Conservation (phyloP, 371 early-diverging fungal species). For the Mucor mucedo region DNA sequence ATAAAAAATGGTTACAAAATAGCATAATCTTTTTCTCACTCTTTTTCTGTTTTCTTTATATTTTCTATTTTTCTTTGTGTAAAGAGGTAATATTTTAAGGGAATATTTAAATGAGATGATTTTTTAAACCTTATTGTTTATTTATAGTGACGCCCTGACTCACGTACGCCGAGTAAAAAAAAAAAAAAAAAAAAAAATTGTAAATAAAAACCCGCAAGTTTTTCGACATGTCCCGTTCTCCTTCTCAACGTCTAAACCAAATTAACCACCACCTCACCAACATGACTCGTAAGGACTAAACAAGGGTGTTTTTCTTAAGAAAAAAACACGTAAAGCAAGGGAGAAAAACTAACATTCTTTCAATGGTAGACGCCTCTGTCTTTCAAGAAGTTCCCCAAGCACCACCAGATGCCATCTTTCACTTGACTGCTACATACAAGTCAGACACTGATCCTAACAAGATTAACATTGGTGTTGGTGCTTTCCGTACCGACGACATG, state of each 20-base stretch:
- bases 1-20: no score
- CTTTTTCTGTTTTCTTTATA: no score
- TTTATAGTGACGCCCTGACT: background rate
- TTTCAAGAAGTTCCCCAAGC: slow-evolving; percentile 75
- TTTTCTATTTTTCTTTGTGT: no score
- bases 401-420: slow-evolving; percentile 92
- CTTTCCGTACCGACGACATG: slow-evolving; percentile 91
- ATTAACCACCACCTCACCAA: slow-evolving; percentile 21
- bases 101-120: no score
- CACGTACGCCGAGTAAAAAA: slow-evolving; percentile 4
- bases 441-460: slow-evolving; percentile 81
- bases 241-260: slow-evolving; percentile 33
- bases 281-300: slow-evolving; percentile 20
- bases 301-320: background rate
- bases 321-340: background rate
- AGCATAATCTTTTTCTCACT: no score
- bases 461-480: slow-evolving; percentile 96
- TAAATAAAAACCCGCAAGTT: slow-evolving; percentile 22
- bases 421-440: slow-evolving; percentile 81
- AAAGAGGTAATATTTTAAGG: no score
- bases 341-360: background rate
- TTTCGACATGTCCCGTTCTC: slow-evolving; percentile 21
- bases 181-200: slow-evolving; percentile 7
- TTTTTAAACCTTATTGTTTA: background rate
- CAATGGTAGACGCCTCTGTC: slow-evolving; percentile 37